phyloP scores from a whole-genome alignment of 192 early-diverging fungal species.

The Umbelopsis ramanniana region DNA sequence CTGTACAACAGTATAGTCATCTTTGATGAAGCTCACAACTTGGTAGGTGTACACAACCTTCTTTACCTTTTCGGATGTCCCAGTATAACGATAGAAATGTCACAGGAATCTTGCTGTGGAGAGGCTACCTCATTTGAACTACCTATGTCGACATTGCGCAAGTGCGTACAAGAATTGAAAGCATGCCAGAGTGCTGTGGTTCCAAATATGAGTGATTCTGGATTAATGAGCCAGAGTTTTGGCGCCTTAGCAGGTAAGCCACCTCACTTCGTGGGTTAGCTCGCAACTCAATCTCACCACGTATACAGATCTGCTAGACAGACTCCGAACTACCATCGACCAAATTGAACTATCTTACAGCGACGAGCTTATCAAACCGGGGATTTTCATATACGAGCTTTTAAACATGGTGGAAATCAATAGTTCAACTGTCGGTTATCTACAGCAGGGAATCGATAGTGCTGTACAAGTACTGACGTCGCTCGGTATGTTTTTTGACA shows the following conservation, averaged over 20 bases:
- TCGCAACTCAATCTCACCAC: neutral
- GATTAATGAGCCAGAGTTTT: constrained; percentile 19
- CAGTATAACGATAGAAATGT: neutral
- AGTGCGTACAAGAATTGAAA: constrained; percentile 33
- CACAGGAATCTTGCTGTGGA: constrained; percentile 41
- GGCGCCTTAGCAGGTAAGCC: constrained; percentile 34
- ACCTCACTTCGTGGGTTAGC: no score
- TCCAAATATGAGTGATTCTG: neutral
- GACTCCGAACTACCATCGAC: constrained; percentile 26
- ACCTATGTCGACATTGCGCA: constrained; percentile 22
- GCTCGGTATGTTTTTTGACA: constrained; percentile 1
- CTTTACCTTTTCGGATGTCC: neutral
- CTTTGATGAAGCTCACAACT: constrained; percentile 66
- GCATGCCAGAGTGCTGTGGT: constrained; percentile 15
- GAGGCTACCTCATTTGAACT: constrained; percentile 56
- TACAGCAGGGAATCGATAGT: constrained; percentile 32
- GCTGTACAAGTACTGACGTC: constrained; percentile 29
- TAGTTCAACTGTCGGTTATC: neutral
- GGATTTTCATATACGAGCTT: constrained; percentile 43
- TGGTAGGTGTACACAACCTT: constrained; percentile 28
- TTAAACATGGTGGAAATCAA: constrained; percentile 26
- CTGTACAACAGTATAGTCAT: constrained; percentile 60
- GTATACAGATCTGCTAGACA: constrained; percentile 30
- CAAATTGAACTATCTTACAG: constrained; percentile 15
- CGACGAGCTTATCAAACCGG: constrained; percentile 31